A percentile compares a stretch with the other conserved stretches of the same genome.
These are phyloP conservation scores for Dittrichia graveolens DNA, from an alignment of 129 eudicot species.

Conservation along the genomic window DNA sequence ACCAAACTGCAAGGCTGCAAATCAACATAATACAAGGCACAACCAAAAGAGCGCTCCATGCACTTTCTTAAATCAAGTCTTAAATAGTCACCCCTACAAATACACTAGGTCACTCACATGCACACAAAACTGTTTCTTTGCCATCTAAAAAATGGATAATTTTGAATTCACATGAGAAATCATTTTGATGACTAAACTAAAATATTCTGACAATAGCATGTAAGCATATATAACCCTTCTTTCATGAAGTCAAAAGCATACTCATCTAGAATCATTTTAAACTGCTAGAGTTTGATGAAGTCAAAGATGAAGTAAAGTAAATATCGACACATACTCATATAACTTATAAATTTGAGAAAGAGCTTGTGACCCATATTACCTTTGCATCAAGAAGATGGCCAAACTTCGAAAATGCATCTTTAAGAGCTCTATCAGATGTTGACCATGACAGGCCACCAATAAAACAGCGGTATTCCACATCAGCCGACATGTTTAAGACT, in stretches of 20 bases:
- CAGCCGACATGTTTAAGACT: conserved; percentile 69
- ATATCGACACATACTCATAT: background rate
- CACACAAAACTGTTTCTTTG: background rate
- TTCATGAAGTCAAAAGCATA: background rate
- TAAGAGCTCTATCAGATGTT: conserved; percentile 79
- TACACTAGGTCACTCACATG: background rate
- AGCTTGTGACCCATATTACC: conserved; percentile 42
- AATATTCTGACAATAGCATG: background rate
- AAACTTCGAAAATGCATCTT: conserved; percentile 83
- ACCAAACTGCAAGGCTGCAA: background rate
- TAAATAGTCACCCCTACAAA: background rate
- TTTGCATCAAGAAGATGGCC: conserved; percentile 93
- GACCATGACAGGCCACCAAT: conserved; percentile 96
- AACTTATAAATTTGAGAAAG: background rate
- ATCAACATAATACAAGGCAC: background rate
- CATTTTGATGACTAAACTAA: background rate
- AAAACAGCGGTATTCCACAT: conserved; percentile 92
- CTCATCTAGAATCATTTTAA: conserved; percentile 1
- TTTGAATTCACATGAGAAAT: background rate
- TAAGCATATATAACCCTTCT: background rate
- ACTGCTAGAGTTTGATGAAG: background rate
- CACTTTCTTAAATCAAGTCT: background rate
- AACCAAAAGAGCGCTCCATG: background rate
- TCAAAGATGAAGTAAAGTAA: background rate
- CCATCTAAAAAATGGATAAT: background rate